phyloP scores from a whole-genome alignment of 768 basidiomycete species.

The Lepiota brunneoincarnata region DNA sequence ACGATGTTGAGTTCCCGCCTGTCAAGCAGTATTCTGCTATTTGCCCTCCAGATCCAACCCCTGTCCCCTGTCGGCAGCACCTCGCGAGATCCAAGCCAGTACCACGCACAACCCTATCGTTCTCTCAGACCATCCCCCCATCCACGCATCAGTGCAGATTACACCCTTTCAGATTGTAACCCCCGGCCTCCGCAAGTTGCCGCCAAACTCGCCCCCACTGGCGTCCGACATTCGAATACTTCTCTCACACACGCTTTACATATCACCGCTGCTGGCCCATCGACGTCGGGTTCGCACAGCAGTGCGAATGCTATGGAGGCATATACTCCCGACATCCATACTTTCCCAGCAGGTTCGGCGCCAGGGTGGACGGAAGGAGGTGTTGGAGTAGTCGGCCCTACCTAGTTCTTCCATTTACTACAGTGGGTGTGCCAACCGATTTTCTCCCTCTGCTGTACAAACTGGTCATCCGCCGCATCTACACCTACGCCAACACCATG shows the following conservation, averaged over 20 bases:
- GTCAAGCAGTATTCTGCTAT: constrained; percentile 11
- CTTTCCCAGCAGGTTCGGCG: neutral
- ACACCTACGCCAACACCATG: neutral
- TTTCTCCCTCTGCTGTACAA: neutral
- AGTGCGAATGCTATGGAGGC: neutral
- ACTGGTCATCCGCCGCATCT: neutral
- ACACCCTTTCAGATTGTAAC: neutral
- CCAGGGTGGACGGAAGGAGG: neutral
- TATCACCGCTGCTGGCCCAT: neutral
- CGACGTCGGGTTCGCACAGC: neutral
- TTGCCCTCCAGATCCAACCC: neutral
- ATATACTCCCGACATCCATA: neutral
- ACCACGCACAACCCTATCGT: constrained; percentile 1
- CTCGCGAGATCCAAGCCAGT: constrained; percentile 1
- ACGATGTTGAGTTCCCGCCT: constrained; percentile 19
- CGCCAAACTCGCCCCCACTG: neutral
- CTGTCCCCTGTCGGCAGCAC: neutral
- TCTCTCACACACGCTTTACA: neutral
- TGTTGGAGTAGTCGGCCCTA: neutral
- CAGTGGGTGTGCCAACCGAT: neutral
- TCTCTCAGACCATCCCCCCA: constrained; percentile 3
- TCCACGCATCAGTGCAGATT: neutral
- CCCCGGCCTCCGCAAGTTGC: neutral
- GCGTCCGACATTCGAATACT: neutral
- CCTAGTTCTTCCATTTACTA: constrained; percentile 4